Evolutionary conservation across 441 rosid genomes (phyloP).

Genomic region (Gossypium lobatum): DNA sequence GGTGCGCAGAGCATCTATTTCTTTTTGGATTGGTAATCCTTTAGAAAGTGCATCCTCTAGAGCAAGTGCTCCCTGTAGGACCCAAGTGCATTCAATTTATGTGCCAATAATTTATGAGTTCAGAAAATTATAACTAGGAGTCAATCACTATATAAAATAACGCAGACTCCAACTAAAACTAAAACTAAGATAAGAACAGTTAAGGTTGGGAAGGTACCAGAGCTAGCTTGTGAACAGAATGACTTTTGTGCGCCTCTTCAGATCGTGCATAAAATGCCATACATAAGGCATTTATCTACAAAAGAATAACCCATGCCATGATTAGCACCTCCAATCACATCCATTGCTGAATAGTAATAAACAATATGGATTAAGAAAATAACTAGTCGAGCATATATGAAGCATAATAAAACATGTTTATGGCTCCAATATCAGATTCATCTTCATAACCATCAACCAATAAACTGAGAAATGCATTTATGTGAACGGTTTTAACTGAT

Average conservation of each 20-base stretch:
- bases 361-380: not conserved
- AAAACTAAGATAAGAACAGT: not conserved
- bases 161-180: not conserved
- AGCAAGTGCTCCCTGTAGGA: slow-evolving; percentile 76
- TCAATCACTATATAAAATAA: slow-evolving; percentile 10
- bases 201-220: slow-evolving; percentile 42
- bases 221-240: slow-evolving; percentile 94
- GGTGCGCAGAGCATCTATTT: slow-evolving; percentile 53
- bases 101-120: slow-evolving; percentile 20
- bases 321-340: not conserved
- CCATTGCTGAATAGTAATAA: not conserved
- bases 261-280: slow-evolving; percentile 97
- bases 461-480: slow-evolving; percentile 1
- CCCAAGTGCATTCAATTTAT: not conserved
- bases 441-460: not conserved
- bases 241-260: slow-evolving; percentile 88
- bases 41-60: slow-evolving; percentile 85
- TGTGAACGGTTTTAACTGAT: not conserved
- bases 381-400: not conserved
- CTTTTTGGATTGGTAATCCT: slow-evolving; percentile 86
- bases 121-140: not conserved
- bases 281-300: slow-evolving; percentile 81
- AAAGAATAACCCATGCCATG: slow-evolving; percentile 17
- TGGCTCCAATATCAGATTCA: slow-evolving; percentile 1
- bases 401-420: not conserved